Conservation (phyloP, 768 basidiomycete genomes). For the Pleurotus cornucopiae region DNA sequence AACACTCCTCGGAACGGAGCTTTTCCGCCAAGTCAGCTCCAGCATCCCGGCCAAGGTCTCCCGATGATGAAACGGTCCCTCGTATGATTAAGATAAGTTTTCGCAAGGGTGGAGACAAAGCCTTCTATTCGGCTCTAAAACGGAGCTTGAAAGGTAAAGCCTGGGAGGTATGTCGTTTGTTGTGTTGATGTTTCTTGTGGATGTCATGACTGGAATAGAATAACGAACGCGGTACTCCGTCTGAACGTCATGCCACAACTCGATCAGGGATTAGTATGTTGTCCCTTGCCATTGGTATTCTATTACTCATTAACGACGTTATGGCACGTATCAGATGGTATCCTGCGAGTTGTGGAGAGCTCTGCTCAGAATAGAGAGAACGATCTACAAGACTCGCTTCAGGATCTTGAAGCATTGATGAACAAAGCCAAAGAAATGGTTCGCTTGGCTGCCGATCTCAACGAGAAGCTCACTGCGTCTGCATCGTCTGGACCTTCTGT, state of each 20-base stretch:
- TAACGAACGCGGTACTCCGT: background rate
- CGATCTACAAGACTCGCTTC: conserved; percentile 70
- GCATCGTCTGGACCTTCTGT: conserved; percentile 14
- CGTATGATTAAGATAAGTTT: conserved; percentile 81
- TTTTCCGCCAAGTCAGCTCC: conserved; percentile 56
- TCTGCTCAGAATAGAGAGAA: conserved; percentile 59
- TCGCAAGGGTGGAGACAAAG: conserved; percentile 83
- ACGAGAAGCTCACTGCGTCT: conserved; percentile 66
- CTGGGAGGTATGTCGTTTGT: conserved; percentile 56
- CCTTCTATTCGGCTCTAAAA: conserved; percentile 76
- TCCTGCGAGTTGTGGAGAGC: conserved; percentile 71
- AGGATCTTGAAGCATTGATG: conserved; percentile 89
- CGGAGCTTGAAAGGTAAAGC: conserved; percentile 62
- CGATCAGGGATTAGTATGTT: conserved; percentile 51
- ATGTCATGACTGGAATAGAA: background rate
- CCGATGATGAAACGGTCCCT: conserved; percentile 26
- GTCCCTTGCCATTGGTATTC: background rate
- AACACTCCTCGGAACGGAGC: conserved; percentile 10
- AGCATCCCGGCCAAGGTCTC: conserved; percentile 59
- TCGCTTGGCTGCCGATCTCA: conserved; percentile 81
- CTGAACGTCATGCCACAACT: conserved; percentile 12
- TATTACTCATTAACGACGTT: conserved; percentile 5
- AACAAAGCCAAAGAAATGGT: conserved; percentile 93
- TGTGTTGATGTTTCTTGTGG: background rate
- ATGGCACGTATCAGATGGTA: conserved; percentile 54